Base-by-base conservation (phyloP, 805 yeast genomes). In the Candida mattraensis region DNA sequence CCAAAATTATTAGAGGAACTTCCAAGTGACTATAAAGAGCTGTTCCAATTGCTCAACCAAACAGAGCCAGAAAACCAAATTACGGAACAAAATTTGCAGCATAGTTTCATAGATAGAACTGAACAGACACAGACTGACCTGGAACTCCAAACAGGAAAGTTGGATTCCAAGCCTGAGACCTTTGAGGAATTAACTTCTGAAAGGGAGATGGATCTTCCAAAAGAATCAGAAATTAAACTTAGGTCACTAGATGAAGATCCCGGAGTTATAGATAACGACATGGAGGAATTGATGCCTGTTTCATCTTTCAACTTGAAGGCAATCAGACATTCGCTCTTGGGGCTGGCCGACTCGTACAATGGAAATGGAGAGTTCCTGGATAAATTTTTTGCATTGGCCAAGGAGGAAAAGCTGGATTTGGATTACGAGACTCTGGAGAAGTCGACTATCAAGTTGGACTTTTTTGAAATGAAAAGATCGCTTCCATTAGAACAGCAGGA, bases 231-330 rank as follows among this genome's bases (percentile, higher is more conserved):
- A 20, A 20, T 20, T 7, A 20, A 20, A 11, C 7, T 18, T 8
- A 18, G 18, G 13, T 33, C 40, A 13, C 7, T 28, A 5, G 30
- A 38, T 24, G 30, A 37, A 25, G 44, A 47, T 67, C 24, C 69
- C 66, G 46, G 41, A 12, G 50, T 75, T 0, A 53, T 86, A 10
- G 72, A 70, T 2, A 84, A 82, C 43, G 75, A 75, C 26, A 66
- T 72, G 21, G 78, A 69, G 2, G 51, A 46, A 9, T 68, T 89
- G 31, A 61, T 63, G 30, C 70, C 94, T 1, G 95, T 87, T 7
- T 81, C 79, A 28, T 77, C 95, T 0, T 76, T 78, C 42, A 94
- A 93, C 9, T 71, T 88, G 63, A 81, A 80, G 47, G 82, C 81
- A 11, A 81, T 89, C 40, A 77, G 91, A 56, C 86, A 84, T 48